Evolutionary conservation across 2,329 filamentous ascomycete species (phyloP).

Genomic region (Microdochium nivale): DNA sequence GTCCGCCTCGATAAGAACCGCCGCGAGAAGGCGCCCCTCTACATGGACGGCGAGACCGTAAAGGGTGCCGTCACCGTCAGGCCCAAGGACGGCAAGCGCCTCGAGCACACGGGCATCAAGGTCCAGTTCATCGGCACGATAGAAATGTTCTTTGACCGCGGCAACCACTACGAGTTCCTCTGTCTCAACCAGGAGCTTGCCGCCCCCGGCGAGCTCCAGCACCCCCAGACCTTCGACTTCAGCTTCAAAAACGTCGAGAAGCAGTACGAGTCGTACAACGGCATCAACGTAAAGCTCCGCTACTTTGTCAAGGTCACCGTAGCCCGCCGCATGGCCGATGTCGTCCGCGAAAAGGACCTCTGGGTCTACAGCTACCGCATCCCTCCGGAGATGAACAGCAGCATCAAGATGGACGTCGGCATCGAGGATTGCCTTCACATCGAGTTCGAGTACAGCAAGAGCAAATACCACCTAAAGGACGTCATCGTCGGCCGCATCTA

Average conservation of each 20-base stretch:
- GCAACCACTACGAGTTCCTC: constrained; percentile 98
- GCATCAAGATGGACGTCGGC: constrained; percentile 99
- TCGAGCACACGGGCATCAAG: constrained; percentile 98
- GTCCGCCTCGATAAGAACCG: constrained; percentile 98
- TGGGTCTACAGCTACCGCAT: constrained; percentile 99
- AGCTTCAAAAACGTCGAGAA: constrained; percentile 99
- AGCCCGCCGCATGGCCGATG: constrained; percentile 92
- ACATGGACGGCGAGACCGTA: constrained; percentile 96
- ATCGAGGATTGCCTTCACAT: constrained; percentile 99
- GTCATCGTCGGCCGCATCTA: constrained; percentile 98
- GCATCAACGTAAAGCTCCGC: constrained; percentile 97
- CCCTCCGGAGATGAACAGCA: constrained; percentile 94
- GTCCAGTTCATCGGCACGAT: constrained; percentile 99
- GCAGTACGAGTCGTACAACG: constrained; percentile 99
- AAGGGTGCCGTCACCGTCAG: constrained; percentile 92
- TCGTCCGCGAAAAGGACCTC: constrained; percentile 97
- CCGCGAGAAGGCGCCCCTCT: constrained; percentile 91
- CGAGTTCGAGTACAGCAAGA: constrained; percentile 99
- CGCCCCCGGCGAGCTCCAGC: constrained; percentile 92
- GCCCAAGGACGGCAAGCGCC: constrained; percentile 93
- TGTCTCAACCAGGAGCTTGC: constrained; percentile 95
- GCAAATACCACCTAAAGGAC: constrained; percentile 97
- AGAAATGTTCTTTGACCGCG: constrained; percentile 99
- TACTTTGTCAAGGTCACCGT: constrained; percentile 98
- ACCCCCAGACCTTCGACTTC: constrained; percentile 97